Conservation (phyloP, 345 rosid genomes). For the Trapa bicornis region DNA sequence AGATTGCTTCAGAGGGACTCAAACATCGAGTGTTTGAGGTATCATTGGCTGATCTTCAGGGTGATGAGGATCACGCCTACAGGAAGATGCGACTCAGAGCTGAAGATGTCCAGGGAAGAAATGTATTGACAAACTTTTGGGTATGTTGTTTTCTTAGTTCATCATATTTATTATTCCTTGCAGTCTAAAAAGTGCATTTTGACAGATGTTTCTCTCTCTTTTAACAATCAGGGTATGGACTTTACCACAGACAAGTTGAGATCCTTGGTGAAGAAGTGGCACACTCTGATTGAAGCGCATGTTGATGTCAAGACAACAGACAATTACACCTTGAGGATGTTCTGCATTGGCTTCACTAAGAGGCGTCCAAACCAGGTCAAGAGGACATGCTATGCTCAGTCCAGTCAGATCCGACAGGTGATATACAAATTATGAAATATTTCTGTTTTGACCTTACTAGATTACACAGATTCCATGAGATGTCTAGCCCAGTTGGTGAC, state of each 20-base stretch:
- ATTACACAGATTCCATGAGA: neutral
- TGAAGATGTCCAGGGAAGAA: constrained; percentile 37
- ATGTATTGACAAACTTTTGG: constrained; percentile 47
- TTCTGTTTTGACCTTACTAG: neutral
- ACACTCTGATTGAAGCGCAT: constrained; percentile 76
- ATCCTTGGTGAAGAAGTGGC: constrained; percentile 94
- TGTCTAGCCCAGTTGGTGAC: neutral
- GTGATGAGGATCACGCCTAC: constrained; percentile 35
- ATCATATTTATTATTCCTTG: neutral
- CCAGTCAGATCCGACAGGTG: constrained; percentile 88
- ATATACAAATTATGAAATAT: neutral
- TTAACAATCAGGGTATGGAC: constrained; percentile 59
- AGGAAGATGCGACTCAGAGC: constrained; percentile 36
- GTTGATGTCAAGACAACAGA: constrained; percentile 98
- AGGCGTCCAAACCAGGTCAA: constrained; percentile 91
- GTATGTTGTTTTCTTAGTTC: constrained; percentile 23
- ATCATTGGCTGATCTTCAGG: constrained; percentile 35
- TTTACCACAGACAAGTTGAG: constrained; percentile 89
- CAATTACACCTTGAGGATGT: constrained; percentile 67
- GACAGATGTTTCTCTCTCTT: constrained; percentile 4
- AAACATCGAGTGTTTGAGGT: constrained; percentile 39
- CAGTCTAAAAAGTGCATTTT: neutral
- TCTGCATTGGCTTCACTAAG: constrained; percentile 88
- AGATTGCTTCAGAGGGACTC: constrained; percentile 50
- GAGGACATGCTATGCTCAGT: constrained; percentile 87